phyloP scores from a whole-genome alignment of 129 eudicot genomes.

The Logfia minima region DNA sequence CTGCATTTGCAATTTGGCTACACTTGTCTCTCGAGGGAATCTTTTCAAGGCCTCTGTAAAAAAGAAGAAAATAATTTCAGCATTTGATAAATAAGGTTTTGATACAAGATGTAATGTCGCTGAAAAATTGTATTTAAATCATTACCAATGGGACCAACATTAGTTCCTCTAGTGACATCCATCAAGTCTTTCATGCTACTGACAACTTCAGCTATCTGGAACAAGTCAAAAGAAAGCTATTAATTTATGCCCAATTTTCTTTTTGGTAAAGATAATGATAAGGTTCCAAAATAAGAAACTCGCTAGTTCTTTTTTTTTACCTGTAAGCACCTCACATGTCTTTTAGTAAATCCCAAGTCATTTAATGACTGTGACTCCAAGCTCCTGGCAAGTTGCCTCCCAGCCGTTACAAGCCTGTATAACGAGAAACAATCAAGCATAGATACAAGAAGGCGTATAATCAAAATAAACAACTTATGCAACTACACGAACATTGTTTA shows the following conservation, averaged over 20 bases:
- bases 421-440: constrained; percentile 22
- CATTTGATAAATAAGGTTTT: neutral
- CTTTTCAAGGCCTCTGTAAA: constrained; percentile 76
- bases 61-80: neutral
- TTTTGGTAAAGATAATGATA: neutral
- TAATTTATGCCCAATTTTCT: neutral
- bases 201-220: constrained; percentile 79
- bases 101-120: neutral
- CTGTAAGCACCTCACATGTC: constrained; percentile 85
- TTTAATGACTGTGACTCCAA: constrained; percentile 78
- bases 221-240: constrained; percentile 10
- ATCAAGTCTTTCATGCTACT: constrained; percentile 82
- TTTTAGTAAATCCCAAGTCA: constrained; percentile 78
- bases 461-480: neutral
- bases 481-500: neutral
- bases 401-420: constrained; percentile 76
- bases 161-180: constrained; percentile 57
- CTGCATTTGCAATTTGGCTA: constrained; percentile 52
- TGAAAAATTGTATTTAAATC: neutral
- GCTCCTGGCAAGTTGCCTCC: constrained; percentile 77
- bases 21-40: constrained; percentile 42
- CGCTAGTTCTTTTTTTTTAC: constrained; percentile 22
- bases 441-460: neutral
- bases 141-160: constrained; percentile 77
- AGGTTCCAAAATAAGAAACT: neutral